Evolutionary conservation across 2,329 filamentous ascomycete genomes (phyloP).

Genomic region (Penicillium sp.): DNA sequence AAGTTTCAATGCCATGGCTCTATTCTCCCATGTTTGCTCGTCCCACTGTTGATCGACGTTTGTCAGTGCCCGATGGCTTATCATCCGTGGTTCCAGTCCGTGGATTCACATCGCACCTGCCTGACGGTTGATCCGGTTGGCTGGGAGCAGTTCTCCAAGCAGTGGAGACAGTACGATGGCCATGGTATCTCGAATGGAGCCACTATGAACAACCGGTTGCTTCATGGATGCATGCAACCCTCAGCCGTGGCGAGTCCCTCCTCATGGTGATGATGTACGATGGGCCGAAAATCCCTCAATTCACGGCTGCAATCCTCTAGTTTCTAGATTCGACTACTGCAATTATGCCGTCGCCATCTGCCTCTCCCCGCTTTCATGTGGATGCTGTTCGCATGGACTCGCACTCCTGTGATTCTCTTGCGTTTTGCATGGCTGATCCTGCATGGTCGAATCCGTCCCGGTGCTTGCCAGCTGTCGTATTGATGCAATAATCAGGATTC

Average conservation of each 20-base stretch:
- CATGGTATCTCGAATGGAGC: slow-evolving; percentile 26
- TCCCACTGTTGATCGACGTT: slow-evolving; percentile 27
- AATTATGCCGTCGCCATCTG: slow-evolving; percentile 23
- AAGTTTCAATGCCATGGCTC: slow-evolving; percentile 21
- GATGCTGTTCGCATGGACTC: slow-evolving; percentile 25
- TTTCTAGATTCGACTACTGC: slow-evolving; percentile 24
- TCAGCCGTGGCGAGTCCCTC: slow-evolving; percentile 32
- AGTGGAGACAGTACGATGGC: slow-evolving; percentile 32
- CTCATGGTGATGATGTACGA: slow-evolving; percentile 25
- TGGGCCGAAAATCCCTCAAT: slow-evolving; percentile 33
- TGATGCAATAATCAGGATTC: slow-evolving; percentile 24
- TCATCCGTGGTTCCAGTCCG: slow-evolving; percentile 27
- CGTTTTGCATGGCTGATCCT: slow-evolving; percentile 27
- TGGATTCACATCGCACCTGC: slow-evolving; percentile 23
- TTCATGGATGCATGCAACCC: slow-evolving; percentile 33
- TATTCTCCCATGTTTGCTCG: slow-evolving; percentile 19
- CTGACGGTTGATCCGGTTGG: slow-evolving; percentile 28
- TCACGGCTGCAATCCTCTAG: slow-evolving; percentile 17
- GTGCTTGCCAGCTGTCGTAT: slow-evolving; percentile 31
- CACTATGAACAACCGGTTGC: slow-evolving; percentile 28
- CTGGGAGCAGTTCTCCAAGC: slow-evolving; percentile 23
- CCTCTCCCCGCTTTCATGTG: slow-evolving; percentile 27
- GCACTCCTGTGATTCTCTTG: slow-evolving; percentile 20
- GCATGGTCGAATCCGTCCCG: slow-evolving; percentile 25
- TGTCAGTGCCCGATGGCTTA: slow-evolving; percentile 28